Evolutionary conservation across 805 yeast genomes (phyloP).

Genomic region (Candida boleticola): DNA sequence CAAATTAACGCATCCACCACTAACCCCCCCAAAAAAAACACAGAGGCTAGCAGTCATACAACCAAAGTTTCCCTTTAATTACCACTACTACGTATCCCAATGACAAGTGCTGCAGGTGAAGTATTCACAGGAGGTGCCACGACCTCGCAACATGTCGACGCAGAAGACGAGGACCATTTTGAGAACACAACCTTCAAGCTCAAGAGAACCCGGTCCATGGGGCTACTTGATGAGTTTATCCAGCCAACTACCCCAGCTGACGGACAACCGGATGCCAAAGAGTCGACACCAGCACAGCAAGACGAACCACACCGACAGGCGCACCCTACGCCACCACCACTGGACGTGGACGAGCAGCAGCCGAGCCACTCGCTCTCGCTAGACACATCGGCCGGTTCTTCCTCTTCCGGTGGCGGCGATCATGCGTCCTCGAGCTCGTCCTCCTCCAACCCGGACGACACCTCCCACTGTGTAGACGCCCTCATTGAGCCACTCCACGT

Average conservation of each 20-base stretch:
- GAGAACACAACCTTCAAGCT: constrained; percentile 67
- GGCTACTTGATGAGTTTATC: constrained; percentile 69
- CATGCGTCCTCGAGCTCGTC: neutral
- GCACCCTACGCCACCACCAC: neutral
- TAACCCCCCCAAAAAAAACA: too few relatives aligned
- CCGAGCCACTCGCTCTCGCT: neutral
- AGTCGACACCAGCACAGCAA: neutral
- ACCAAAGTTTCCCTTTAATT: too few relatives aligned
- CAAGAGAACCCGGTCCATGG: constrained; percentile 81
- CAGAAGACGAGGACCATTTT: constrained; percentile 69
- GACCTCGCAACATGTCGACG: constrained; percentile 66
- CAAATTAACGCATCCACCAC: too few relatives aligned
- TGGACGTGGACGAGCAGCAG: neutral
- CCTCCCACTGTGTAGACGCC: neutral
- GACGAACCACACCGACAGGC: neutral
- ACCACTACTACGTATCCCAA: too few relatives aligned
- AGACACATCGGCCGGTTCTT: neutral
- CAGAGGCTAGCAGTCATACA: too few relatives aligned
- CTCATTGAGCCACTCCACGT: neutral
- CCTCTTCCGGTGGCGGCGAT: neutral
- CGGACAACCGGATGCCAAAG: constrained; percentile 7
- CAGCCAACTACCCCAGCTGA: constrained; percentile 32
- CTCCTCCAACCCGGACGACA: neutral
- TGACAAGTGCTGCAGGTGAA: constrained; percentile 14
- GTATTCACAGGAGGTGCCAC: constrained; percentile 60